Evolutionary conservation across 1,284 basidiomycete genomes (phyloP), one percentile per base, ranked within the genome.

Genomic region (Gomphus sp.): DNA sequence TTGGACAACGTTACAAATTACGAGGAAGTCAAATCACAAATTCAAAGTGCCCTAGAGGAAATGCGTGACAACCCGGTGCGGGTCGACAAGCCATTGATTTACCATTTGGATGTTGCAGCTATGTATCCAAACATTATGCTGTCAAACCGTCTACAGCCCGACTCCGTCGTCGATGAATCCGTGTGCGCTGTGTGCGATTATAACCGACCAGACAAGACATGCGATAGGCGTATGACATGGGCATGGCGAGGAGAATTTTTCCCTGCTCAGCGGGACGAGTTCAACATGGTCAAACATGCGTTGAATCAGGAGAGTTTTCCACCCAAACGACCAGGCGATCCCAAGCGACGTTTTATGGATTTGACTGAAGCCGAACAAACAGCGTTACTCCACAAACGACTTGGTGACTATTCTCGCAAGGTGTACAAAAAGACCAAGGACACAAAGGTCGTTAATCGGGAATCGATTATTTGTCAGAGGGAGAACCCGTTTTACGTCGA

Each of bases 121-220:
- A 99, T 99, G 97, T 99, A 99, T 70, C 97, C 97, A 60, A 99
- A 99, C 75, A 99, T 99, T 84, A 99, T 99, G 97, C 89, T 99
- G 77, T 98, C 94, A 34, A 99, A 99, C 71, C 91, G 97, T 58
- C 81, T 99, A 3, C 97, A 99, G 67, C 97, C 97, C 2, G 97
- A 99, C 72, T 97, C 97, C 1, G 91, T 99, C 72, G 91, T 98
- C 16, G 92, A 96, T 69, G 97, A 99, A 72, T 87, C 95, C 8
- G 91, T 88, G 49, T 99, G 97, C 69, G 97, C 97, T 0, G 94
- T 98, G 6, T 99, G 97, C 74, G 97, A 99, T 74, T 99, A 90
- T 73, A 99, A 99, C 68, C 84, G 95, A 5, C 95, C 96, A 0
- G 93, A 91, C 36, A 99, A 99, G 76, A 81, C 83, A 34, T 99